A percentile compares a stretch with the other conserved stretches of the same genome.
Evolutionary conservation across 345 rosid species (phyloP).

Genomic region (Noccaea bulbosa): DNA sequence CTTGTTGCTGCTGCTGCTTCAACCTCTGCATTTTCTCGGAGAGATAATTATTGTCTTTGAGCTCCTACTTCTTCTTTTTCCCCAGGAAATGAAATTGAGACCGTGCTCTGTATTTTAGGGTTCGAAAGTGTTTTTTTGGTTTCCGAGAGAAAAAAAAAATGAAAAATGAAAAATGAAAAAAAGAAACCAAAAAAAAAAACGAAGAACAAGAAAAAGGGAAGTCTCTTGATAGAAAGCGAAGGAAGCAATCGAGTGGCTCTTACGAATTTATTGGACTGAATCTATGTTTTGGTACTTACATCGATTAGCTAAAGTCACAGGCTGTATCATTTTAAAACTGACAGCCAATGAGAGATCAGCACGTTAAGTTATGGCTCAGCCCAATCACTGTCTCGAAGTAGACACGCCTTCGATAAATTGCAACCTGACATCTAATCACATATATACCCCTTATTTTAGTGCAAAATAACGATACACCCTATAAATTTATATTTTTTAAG

Average conservation of each 20-base stretch:
- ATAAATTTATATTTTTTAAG: background rate
- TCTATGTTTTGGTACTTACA: background rate
- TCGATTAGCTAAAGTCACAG: conserved; percentile 30
- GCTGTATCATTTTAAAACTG: background rate
- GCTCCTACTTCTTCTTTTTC: background rate
- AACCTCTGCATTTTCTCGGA: conserved; percentile 45
- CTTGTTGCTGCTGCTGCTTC: conserved; percentile 76
- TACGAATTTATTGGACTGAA: conserved; percentile 30
- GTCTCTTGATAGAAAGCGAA: conserved; percentile 43
- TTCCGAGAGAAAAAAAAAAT: background rate
- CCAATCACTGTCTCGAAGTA: conserved; percentile 34
- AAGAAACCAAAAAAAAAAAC: background rate
- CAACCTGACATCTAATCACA: conserved; percentile 20
- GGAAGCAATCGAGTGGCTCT: conserved; percentile 45
- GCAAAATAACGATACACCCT: background rate
- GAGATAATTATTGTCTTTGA: conserved; percentile 7
- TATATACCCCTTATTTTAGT: background rate
- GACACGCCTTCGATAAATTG: conserved; percentile 30
- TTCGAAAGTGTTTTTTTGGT: conserved; percentile 37
- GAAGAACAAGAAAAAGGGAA: conserved; percentile 20
- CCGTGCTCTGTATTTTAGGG: conserved; percentile 41
- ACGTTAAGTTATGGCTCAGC: conserved; percentile 21
- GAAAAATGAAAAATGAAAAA: background rate
- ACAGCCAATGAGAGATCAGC: conserved; percentile 27
- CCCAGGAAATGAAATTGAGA: conserved; percentile 20